phyloP scores from a whole-genome alignment of 352 stramenopile genomes.

The Phytophthora gonapodyides region DNA sequence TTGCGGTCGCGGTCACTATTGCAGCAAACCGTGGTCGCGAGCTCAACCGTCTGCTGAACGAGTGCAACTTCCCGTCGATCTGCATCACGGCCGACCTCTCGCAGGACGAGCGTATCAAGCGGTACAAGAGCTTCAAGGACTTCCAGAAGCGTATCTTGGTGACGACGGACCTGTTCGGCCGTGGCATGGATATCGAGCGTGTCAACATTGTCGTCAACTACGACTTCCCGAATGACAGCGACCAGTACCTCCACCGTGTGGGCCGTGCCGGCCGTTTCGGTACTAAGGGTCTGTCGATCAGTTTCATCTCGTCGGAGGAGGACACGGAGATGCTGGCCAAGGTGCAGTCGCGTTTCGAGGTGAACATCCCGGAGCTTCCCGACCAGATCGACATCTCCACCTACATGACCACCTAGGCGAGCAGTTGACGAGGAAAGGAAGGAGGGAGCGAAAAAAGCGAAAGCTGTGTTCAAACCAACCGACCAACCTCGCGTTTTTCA shows the following conservation, averaged over 20 bases:
- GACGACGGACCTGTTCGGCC: constrained; percentile 99
- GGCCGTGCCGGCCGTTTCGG: constrained; percentile 99
- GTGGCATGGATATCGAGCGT: constrained; percentile 99
- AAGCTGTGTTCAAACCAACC: constrained; percentile 34
- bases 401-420: constrained; percentile 94
- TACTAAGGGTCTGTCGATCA: constrained; percentile 99
- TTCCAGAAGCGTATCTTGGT: constrained; percentile 99
- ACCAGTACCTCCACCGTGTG: constrained; percentile 99
- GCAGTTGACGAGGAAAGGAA: constrained; percentile 22
- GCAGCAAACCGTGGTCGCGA: constrained; percentile 92
- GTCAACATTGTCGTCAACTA: constrained; percentile 99
- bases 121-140: constrained; percentile 99
- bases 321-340: constrained; percentile 98
- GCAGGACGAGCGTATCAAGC: constrained; percentile 98
- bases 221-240: constrained; percentile 98
- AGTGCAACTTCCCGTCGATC: constrained; percentile 99
- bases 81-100: constrained; percentile 98
- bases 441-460: constrained; percentile 22
- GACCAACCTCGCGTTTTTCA: constrained; percentile 36
- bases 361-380: constrained; percentile 99
- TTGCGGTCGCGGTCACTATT: constrained; percentile 82
- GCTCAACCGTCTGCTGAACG: constrained; percentile 98
- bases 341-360: constrained; percentile 99
- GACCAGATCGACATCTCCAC: constrained; percentile 99
- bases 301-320: constrained; percentile 98